Conservation (phyloP, 225 moss, liverwort and hornwort species). For the Asterella californica region DNA sequence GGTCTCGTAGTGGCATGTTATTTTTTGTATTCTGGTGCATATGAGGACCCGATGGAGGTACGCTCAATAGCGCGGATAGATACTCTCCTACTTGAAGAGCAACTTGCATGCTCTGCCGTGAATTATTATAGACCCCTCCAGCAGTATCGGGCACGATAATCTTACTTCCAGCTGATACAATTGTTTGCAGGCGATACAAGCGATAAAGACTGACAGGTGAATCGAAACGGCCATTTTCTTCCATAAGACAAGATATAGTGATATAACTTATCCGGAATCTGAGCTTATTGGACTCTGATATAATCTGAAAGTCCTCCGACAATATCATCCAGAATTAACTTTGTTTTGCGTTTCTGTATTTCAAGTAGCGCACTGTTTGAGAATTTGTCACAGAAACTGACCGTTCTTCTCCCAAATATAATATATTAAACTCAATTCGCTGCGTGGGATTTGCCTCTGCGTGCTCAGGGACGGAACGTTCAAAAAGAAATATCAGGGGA, state of each 20-base stretch:
- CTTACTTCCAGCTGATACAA: not conserved
- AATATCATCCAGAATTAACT: not conserved
- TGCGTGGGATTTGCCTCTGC: not conserved
- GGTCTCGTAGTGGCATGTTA: conserved; percentile 60
- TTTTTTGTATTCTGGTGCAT: conserved; percentile 52
- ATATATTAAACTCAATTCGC: too few species aligned
- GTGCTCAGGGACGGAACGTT: conserved; percentile 48
- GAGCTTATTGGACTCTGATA: not conserved
- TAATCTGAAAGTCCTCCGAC: too few species aligned
- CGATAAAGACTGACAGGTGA: conserved; percentile 39
- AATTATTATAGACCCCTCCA: not conserved
- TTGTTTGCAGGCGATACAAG: conserved; percentile 43
- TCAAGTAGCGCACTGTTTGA: too few species aligned
- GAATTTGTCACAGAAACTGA: too few species aligned
- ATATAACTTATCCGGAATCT: not conserved
- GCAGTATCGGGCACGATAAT: not conserved
- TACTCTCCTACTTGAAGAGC: not conserved
- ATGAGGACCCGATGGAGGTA: conserved; percentile 44
- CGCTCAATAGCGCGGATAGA: not conserved
- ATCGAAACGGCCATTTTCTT: not conserved
- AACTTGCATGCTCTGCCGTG: not conserved
- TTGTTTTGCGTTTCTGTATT: too few species aligned
- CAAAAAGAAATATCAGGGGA: conserved; percentile 40
- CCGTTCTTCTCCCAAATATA: too few species aligned
- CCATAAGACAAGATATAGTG: not conserved